A percentile compares a stretch with the other conserved stretches of the same genome.
Conservation (phyloP, 2,329 filamentous ascomycete genomes). For the Didymella keratinophila region DNA sequence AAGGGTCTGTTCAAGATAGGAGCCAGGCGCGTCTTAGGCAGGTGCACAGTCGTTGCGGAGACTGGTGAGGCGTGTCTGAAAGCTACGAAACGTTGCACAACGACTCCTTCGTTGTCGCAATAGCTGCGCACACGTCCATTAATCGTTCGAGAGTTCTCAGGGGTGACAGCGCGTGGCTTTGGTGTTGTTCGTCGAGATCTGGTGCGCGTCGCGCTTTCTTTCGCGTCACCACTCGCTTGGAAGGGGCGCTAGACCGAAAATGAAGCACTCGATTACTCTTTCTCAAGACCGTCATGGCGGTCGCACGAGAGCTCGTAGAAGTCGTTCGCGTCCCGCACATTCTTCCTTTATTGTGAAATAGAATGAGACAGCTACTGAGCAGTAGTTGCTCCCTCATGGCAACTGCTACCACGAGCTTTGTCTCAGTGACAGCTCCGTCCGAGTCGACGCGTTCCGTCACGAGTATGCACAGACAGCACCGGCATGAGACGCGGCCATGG, state of each 20-base stretch:
- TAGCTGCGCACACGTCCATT: background rate
- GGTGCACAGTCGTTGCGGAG: slow-evolving; percentile 2
- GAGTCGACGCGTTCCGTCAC: background rate
- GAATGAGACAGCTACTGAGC: background rate
- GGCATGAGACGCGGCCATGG: background rate
- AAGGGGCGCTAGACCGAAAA: background rate
- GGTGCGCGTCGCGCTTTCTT: background rate
- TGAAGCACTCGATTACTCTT: background rate
- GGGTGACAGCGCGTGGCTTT: background rate
- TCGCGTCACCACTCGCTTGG: background rate
- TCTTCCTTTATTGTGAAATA: background rate
- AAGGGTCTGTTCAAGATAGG: slow-evolving; percentile 4
- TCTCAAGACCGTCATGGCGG: background rate
- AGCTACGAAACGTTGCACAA: slow-evolving; percentile 4
- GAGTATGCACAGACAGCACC: background rate
- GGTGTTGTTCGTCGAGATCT: background rate
- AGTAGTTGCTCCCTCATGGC: background rate
- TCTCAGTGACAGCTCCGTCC: background rate
- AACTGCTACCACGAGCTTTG: no score
- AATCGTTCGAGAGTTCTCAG: background rate
- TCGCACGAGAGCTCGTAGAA: no score
- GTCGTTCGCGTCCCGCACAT: background rate
- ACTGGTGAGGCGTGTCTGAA: background rate
- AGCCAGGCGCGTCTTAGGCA: slow-evolving; percentile 5
- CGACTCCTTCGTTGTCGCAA: background rate